Percentiles rank a stretch among this genome's conserved stretches.
Evolutionary conservation across 2,329 filamentous ascomycete species (phyloP).

Genomic region (Aspergillus ustus): DNA sequence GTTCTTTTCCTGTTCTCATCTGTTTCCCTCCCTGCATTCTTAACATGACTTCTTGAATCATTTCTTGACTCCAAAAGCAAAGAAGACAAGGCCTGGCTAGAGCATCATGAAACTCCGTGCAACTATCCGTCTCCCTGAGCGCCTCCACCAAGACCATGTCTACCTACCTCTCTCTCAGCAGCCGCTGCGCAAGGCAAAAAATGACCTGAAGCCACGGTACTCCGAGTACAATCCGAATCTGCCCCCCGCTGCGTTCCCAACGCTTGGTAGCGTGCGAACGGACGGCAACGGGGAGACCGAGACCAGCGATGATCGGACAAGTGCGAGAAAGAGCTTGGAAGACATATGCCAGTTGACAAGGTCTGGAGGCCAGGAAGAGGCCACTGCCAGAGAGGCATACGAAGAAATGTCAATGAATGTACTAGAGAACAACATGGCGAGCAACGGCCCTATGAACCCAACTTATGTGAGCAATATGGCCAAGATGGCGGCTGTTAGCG

Average conservation of each 20-base stretch:
- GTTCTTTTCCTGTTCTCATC: constrained; percentile 7
- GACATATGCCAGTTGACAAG: not conserved
- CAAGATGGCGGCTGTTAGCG: constrained; percentile 19
- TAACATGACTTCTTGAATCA: not conserved
- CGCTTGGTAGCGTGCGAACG: constrained; percentile 30
- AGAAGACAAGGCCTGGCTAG: not conserved
- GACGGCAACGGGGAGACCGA: not conserved
- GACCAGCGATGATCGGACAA: not conserved
- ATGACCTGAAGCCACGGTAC: constrained; percentile 21
- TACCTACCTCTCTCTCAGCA: constrained; percentile 21
- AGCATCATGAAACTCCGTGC: constrained; percentile 39
- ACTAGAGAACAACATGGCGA: constrained; percentile 31
- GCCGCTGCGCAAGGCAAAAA: constrained; percentile 20
- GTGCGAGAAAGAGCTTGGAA: not conserved
- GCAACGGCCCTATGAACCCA: constrained; percentile 35
- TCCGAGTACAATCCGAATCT: constrained; percentile 45
- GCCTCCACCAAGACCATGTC: constrained; percentile 33
- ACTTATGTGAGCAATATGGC: constrained; percentile 36
- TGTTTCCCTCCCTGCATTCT: not conserved
- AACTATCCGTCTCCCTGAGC: constrained; percentile 28
- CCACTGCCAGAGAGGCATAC: constrained; percentile 2
- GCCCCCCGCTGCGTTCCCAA: constrained; percentile 50
- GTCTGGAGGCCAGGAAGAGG: not conserved
- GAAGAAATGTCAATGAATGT: constrained; percentile 19
- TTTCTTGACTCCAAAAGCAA: not conserved